Base-by-base conservation (phyloP, 2,329 filamentous ascomycete genomes). In the Phialophora chinensis region DNA sequence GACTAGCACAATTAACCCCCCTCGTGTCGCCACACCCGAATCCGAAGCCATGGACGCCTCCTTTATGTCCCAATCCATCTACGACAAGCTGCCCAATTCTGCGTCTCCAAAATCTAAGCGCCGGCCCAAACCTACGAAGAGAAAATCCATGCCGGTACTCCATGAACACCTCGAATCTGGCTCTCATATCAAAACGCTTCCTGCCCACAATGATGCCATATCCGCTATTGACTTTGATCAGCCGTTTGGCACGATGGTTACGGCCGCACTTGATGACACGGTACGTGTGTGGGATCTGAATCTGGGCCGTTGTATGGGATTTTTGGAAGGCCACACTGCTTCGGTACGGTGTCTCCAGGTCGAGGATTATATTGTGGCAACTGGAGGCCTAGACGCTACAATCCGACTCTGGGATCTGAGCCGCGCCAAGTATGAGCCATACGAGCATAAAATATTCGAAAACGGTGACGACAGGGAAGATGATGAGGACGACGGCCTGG, bases 31-130 rank as follows among this genome's bases (percentile, higher is more conserved):
- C 77, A 61, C 77, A 71, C 20, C 90, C 75, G 79, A 90, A 73
- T 68, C 71, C 14, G 82, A 80, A 47, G 79, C 79, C 56, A 81
- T 81, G 73, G 82, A 84, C 71, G 82, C 82, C 5, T 86, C 86
- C 0, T 99, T 98, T 82, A 98, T 98, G 95, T 97, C 95, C 2
- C 92, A 97, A 78, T 97, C 93, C 12, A 92, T 99, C 72, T 99
- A 98, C 77, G 91, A 96, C 72, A 97, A 97, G 79, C 82, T 99
- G 8, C 92, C 93, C 0, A 80, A 82, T 1, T 66, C 68, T 23
- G 33, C 63, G 17, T 70, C 70, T n/a, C 82, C 85, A 7, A 85
- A 83, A 70, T 63, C 65, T 8, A 82, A 83, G 27, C 80, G 84
- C 70, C 82, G 83, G 69, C 79, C 81, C 61, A 79, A 78, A 68